Conservation (phyloP, 2,329 filamentous ascomycete genomes). For the Aspergillus uvarum region DNA sequence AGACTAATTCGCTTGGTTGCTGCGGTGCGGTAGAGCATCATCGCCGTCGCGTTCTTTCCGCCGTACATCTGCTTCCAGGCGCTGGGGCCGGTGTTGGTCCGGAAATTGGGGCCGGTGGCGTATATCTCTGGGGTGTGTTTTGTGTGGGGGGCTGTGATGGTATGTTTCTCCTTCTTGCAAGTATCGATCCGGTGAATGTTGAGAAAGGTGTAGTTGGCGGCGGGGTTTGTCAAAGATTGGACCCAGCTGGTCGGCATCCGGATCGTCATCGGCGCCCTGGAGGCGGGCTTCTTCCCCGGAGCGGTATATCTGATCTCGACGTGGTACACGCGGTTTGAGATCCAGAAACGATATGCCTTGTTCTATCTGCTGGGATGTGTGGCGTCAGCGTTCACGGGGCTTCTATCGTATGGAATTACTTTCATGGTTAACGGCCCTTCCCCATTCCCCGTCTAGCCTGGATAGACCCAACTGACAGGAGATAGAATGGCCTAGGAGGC, state of each 20-base stretch:
- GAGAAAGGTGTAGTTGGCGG: conserved; percentile 1
- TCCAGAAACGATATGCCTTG: conserved; percentile 66
- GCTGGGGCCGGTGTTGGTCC: conserved; percentile 6
- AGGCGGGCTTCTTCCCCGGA: conserved; percentile 46
- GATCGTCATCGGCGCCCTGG: conserved; percentile 46
- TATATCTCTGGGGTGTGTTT: conserved; percentile 10
- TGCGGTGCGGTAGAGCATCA: conserved; percentile 11
- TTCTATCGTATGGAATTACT: conserved; percentile 66
- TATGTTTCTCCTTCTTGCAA: not conserved
- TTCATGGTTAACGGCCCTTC: conserved; percentile 29
- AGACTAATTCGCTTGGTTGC: too few species aligned
- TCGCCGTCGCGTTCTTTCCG: conserved; percentile 19
- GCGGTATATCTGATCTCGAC: conserved; percentile 48
- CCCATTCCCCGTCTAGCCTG: too few species aligned
- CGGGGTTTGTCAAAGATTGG: conserved; percentile 31
- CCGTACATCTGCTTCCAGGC: conserved; percentile 12
- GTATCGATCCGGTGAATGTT: not conserved
- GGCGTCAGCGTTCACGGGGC: conserved; percentile 65
- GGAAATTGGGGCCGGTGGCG: conserved; percentile 5
- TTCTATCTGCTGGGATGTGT: conserved; percentile 70
- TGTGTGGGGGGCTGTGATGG: conserved; percentile 12
- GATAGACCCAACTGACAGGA: too few species aligned
- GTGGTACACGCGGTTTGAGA: conserved; percentile 58
- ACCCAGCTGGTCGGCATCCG: conserved; percentile 41
- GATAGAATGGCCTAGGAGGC: conserved; percentile 32